These are phyloP conservation scores for Chlorella variabilis DNA, from an alignment of 163 green algal genomes.

Conservation along the genomic window DNA sequence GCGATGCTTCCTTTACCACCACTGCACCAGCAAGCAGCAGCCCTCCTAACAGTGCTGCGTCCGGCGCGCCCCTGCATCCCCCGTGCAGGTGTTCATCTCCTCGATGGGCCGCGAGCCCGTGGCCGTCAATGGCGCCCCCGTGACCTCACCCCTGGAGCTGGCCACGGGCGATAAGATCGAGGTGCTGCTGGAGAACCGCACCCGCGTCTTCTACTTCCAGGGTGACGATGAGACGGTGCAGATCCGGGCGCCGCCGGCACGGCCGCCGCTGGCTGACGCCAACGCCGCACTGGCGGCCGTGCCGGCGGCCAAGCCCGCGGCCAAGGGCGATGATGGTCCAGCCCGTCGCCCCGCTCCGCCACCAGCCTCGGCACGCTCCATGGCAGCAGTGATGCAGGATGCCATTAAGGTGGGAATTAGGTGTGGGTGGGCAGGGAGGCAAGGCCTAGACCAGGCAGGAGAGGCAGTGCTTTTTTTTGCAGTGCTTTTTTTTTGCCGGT, in stretches of 20 bases:
- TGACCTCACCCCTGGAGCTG: conserved; percentile 49
- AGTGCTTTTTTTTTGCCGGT: neutral
- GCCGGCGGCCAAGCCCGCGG: neutral
- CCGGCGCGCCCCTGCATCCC: no score
- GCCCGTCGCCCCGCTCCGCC: conserved; percentile 7
- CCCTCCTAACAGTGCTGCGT: no score
- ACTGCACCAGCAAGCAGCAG: neutral
- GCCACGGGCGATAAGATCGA: conserved; percentile 59
- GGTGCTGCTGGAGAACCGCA: conserved; percentile 55
- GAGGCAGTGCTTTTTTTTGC: no score
- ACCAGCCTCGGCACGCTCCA: neutral
- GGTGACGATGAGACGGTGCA: conserved; percentile 53
- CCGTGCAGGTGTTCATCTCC: conserved; percentile 46
- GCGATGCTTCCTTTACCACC: no score
- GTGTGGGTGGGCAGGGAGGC: no score
- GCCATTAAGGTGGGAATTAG: conserved; percentile 38
- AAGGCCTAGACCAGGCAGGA: no score
- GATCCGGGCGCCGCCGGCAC: conserved; percentile 1
- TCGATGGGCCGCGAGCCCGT: conserved; percentile 59
- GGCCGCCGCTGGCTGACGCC: conserved; percentile 8
- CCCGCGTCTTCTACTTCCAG: conserved; percentile 51
- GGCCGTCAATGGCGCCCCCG: conserved; percentile 51
- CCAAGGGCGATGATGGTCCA: neutral
- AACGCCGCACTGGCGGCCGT: neutral
- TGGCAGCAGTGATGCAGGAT: conserved; percentile 32